Base-by-base conservation (phyloP, 1,284 basidiomycete genomes). In the Exobasidium rhododendri region DNA sequence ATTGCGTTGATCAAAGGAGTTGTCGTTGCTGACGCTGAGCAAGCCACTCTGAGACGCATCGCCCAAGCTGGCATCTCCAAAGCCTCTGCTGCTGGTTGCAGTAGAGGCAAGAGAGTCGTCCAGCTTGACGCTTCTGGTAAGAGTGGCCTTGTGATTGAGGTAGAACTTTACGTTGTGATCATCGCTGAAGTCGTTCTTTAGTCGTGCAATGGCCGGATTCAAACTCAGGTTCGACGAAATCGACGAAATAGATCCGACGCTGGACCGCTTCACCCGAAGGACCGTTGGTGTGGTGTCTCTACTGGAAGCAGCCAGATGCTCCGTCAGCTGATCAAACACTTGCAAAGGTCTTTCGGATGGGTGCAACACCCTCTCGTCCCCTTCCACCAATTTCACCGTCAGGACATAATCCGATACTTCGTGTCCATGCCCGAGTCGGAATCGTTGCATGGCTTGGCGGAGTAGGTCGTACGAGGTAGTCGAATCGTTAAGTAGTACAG, bases 101-200 rank as follows among this genome's bases (percentile, higher is more conserved):
- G 47, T 50, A 7, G 47, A 50, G 22, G 10, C 47, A 7, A 28
- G 24, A 20, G 54, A n/a, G 7, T 20, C 13, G 32, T 30, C 46
- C 52, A 30, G 17, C 17, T 7, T 52, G 17, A 17, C 35, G 35
- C 17, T 17, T 40, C 17, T 7, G 4, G 47, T 24, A 13, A 50
- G 2, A 20, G 47, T 50, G 13, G 3, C 47, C 68, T 65, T 67
- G 31, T 70, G 62, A 75, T 94, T 92, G 67, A 98, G 81, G 81
- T 94, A 97, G 80, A 97, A 91, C 81, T 97, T 97, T 81, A 97
- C 94, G 0, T 89, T 88, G 10, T 92, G 92, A 76, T 97, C 94
- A 68, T 98, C 94, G 58, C 90, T 91, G 78, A 94, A 98, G 79
- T 97, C 94, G 71, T 92, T 94, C 32, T 90, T 87, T 35, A 97